Evolutionary conservation across 495 filamentous ascomycete genomes (phyloP), one percentile per base, ranked within the genome.

Genomic region (Daldinia concentrica): DNA sequence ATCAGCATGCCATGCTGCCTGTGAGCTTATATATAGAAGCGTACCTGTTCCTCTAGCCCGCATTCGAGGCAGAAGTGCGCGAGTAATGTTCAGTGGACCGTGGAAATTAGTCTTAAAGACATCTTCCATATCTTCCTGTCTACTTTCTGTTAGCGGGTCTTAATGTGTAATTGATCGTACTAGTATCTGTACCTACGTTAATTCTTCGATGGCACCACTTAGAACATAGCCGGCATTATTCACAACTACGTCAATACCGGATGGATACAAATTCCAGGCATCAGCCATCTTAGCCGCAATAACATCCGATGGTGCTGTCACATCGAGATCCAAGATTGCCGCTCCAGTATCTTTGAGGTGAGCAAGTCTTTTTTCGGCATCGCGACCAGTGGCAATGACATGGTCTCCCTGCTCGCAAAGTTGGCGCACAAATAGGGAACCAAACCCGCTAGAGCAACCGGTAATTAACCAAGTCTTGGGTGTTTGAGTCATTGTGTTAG

Each of bases 171-270:
- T 26, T 14, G 26, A 3, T 12, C 4, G 1, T 3, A 68, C 17
- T 4, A 17, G 12, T 14, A 34, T 32, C 5, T 17, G 27, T 60
- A 55, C 80, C 71, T 80, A 81, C 79, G 68, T 81, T 7, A 77
- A 63, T 48, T 82, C 79, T 62, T 88, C 86, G 15, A 84, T 68
- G n/a, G 78, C 78, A 6, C 82, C 82, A 15, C 76, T 71, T 6
- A 84, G 68, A 26, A 79, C 77, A 45, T 82, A 82, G 4, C 86
- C 86, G 2, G 87, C 87, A 60, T 87, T 89, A 77, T 88, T 88
- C 48, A 68, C 69, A 22, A 72, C 8, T 9, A 72, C 64, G 9
- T 72, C 69, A 22, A 72, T 67, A 3, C 41, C 55, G 4, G 52
- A 52, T 14, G 56, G 32, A 19, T 67, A 72, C 9, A 37, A 22